These are phyloP conservation scores for Fusarium buharicum DNA, from an alignment of 2,329 filamentous ascomycete species.

Conservation along the genomic window DNA sequence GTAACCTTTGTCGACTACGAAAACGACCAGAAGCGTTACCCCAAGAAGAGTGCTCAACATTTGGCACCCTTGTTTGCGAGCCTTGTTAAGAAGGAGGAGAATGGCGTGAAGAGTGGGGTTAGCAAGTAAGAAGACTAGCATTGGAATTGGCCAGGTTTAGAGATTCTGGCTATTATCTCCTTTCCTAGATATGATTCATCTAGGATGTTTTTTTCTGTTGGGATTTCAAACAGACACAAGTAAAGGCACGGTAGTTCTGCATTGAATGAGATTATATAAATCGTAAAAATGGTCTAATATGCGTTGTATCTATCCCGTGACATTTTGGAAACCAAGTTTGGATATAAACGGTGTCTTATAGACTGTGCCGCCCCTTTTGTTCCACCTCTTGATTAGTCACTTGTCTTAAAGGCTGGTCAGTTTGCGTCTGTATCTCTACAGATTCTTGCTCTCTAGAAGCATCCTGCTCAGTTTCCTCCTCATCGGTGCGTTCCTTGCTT, in stretches of 20 bases:
- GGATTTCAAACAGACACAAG: not conserved
- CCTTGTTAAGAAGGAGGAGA: conserved; percentile 70
- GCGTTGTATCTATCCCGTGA: not conserved
- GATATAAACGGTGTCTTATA: not conserved
- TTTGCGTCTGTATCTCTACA: conserved; percentile 4
- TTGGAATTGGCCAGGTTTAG: conserved; percentile 6
- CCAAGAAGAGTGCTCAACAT: conserved; percentile 84
- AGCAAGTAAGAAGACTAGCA: conserved; percentile 24
- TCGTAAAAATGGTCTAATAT: not conserved
- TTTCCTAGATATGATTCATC: conserved; percentile 9
- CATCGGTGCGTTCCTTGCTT: conserved; percentile 40
- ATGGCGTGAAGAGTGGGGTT: conserved; percentile 17
- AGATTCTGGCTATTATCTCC: conserved; percentile 10
- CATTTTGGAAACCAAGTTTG: not conserved
- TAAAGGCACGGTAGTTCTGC: not conserved
- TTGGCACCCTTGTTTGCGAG: conserved; percentile 77
- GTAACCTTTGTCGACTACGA: conserved; percentile 86
- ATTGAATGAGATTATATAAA: not conserved
- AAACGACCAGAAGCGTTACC: conserved; percentile 79
- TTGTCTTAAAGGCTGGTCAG: not conserved
- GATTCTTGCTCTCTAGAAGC: conserved; percentile 5
- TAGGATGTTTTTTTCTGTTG: not conserved
- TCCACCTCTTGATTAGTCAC: not conserved
- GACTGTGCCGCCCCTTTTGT: conserved; percentile 4
- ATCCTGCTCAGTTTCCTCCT: conserved; percentile 25